Base-by-base conservation (phyloP, 352 stramenopile species). In the Pythium guiyangense region DNA sequence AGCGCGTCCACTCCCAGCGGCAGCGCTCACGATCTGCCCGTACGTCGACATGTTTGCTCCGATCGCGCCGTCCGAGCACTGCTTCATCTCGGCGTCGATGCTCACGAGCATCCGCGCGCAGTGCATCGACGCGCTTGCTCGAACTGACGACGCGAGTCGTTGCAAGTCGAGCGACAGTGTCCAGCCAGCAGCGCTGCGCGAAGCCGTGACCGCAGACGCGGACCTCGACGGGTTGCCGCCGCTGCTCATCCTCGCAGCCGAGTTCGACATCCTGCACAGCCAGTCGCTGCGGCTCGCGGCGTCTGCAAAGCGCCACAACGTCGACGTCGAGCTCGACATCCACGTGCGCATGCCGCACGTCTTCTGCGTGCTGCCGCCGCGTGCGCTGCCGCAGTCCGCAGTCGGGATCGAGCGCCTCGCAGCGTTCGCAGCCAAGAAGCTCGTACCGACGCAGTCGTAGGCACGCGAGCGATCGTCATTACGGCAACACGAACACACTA, bases 261-360 rank as follows among this genome's bases (percentile, higher is more conserved):
- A 48, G n/a, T 49, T 75, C 11, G 70, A 83, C 47, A 56, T 45
- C 11, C 43, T 83, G 35, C 63, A 67, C 25, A 57, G 59, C 14
- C 70, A 79, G 49, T 69, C 71, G 12, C 29, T 63, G 22, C 43
- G 49, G 1, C 61, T 84, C 12, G 52, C 42, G 8, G 44, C 57
- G 0, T 75, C 69, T 27, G 74, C 70, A 0, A 49, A 62, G 43
- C 59, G 39, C 6, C 61, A 74, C 26, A 52, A 57, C 6, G 63
- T 78, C 3, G 63, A 69, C 44, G 73, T 70, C 56, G 64, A 79
- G n/a, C 22, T 77, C 11, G 69, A 80, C 31, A 27, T 72, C 11
- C 68, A 78, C 40, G 57, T 66, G 56, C 57, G 52, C 34, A 62
- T 84, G 25, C 59, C 70, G 39, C 73, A 84, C 44, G 71, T 67